Percentiles rank a stretch among this genome's conserved stretches.
phyloP scores from a whole-genome alignment of 106 monocot species.

The Hemerocallis citrina region DNA sequence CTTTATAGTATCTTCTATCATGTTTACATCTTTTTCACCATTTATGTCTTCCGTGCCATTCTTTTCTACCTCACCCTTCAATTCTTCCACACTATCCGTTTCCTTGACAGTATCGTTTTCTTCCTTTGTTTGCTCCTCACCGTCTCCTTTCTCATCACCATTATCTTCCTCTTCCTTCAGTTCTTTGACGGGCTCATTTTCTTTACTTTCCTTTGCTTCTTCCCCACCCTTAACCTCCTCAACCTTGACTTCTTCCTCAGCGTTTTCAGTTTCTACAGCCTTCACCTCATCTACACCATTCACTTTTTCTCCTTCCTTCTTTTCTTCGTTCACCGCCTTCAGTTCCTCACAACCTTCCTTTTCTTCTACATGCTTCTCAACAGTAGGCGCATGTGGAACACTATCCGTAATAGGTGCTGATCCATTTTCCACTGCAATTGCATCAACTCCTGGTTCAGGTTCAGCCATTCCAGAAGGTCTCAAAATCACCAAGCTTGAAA shows the following conservation, averaged over 20 bases:
- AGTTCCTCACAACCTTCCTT: background rate
- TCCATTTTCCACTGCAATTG: background rate
- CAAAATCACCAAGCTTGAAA: background rate
- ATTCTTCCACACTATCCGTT: background rate
- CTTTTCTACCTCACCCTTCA: background rate
- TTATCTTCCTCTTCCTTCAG: slow-evolving; percentile 6
- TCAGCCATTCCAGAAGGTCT: slow-evolving; percentile 11
- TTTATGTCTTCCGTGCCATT: background rate
- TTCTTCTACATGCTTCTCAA: background rate
- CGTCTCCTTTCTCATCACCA: background rate
- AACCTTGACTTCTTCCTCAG: slow-evolving; percentile 3
- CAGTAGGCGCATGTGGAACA: background rate
- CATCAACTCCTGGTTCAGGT: slow-evolving; percentile 4
- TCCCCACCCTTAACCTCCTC: slow-evolving; percentile 1
- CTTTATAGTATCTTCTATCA: background rate
- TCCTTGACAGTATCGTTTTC: too few species aligned
- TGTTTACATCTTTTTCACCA: background rate
- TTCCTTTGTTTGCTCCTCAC: slow-evolving; percentile 8
- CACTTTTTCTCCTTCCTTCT: too few species aligned
- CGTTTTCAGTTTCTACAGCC: background rate
- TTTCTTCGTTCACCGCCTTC: background rate
- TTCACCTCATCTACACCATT: slow-evolving; percentile 1
- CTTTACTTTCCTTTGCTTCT: background rate
- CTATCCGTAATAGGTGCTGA: slow-evolving; percentile 5
- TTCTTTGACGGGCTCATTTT: slow-evolving; percentile 5